Evolutionary conservation across 495 filamentous ascomycete genomes (phyloP).

Genomic region (Polyplosphaeria fusca): DNA sequence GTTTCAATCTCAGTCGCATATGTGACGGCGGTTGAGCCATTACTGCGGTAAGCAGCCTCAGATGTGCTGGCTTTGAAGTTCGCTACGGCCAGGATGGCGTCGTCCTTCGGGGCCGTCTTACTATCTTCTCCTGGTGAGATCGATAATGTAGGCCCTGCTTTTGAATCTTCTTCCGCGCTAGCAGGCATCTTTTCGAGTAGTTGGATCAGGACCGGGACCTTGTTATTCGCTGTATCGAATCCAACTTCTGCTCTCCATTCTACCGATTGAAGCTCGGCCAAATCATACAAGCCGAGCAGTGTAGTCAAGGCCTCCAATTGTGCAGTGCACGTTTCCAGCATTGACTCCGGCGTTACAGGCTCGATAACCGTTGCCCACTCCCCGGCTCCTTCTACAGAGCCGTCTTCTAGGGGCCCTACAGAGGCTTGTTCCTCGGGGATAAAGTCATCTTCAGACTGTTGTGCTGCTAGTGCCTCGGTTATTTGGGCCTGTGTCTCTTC

Average conservation of each 20-base stretch:
- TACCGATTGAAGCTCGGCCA: slow-evolving; percentile 37
- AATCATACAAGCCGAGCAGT: slow-evolving; percentile 38
- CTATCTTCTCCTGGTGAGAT: slow-evolving; percentile 7
- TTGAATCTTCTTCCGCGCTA: background rate
- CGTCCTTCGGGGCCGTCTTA: slow-evolving; percentile 40
- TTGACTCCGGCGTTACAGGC: slow-evolving; percentile 58
- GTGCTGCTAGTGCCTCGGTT: slow-evolving; percentile 31
- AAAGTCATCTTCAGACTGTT: slow-evolving; percentile 36
- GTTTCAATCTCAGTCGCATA: slow-evolving; percentile 51
- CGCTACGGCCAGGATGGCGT: slow-evolving; percentile 53
- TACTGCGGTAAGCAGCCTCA: slow-evolving; percentile 55
- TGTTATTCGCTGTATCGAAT: slow-evolving; percentile 42
- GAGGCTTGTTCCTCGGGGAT: slow-evolving; percentile 16
- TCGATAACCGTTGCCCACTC: slow-evolving; percentile 61
- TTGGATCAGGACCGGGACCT: slow-evolving; percentile 47
- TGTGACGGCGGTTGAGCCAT: slow-evolving; percentile 46
- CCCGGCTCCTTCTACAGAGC: slow-evolving; percentile 46
- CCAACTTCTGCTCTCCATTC: slow-evolving; percentile 42
- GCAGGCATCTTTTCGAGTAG: slow-evolving; percentile 4
- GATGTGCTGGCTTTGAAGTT: slow-evolving; percentile 53
- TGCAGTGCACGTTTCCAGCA: slow-evolving; percentile 63
- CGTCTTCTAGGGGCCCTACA: slow-evolving; percentile 19
- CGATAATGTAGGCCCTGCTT: slow-evolving; percentile 19
- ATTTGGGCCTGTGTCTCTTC: slow-evolving; percentile 51
- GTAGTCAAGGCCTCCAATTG: slow-evolving; percentile 58